Evolutionary conservation across 352 stramenopile species (phyloP).

Genomic region (Phytopythium cucurbitacearum): DNA sequence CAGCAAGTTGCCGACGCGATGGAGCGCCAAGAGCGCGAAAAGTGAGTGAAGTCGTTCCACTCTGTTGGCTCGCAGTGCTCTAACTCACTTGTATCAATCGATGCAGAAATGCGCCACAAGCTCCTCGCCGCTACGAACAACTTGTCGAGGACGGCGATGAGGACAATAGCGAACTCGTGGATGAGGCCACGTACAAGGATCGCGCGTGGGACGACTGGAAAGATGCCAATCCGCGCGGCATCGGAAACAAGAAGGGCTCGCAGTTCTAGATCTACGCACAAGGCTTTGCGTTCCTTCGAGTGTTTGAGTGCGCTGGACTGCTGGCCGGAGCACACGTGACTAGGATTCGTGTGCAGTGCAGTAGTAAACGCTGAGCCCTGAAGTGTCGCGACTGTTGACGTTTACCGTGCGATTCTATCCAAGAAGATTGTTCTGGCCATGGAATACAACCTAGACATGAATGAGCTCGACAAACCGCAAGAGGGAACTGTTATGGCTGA

Average conservation of each 20-base stretch:
- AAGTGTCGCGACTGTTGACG: no score
- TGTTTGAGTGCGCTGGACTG: no score
- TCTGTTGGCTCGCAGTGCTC: slow-evolving; percentile 5
- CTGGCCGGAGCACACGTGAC: no score
- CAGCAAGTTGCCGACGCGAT: slow-evolving; percentile 85
- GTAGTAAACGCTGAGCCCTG: no score
- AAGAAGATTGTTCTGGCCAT: not conserved
- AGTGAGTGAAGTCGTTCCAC: slow-evolving; percentile 10
- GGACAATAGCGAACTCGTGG: slow-evolving; percentile 89
- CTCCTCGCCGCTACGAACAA: slow-evolving; percentile 89
- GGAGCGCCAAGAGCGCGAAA: slow-evolving; percentile 77
- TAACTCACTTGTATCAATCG: slow-evolving; percentile 4
- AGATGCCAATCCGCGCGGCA: slow-evolving; percentile 93
- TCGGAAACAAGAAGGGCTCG: slow-evolving; percentile 95
- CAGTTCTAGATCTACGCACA: slow-evolving; percentile 74
- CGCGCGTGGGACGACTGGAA: slow-evolving; percentile 97
- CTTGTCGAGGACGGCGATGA: slow-evolving; percentile 94
- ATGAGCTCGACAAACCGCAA: not conserved
- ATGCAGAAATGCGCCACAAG: slow-evolving; percentile 46
- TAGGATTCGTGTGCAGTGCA: no score
- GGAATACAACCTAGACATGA: not conserved
- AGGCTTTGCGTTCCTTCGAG: not conserved
- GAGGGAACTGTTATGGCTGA: slow-evolving; percentile 31
- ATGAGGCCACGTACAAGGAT: slow-evolving; percentile 92
- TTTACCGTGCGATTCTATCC: no score